Percentiles rank a stretch among this genome's conserved stretches.
phyloP scores from a whole-genome alignment of 139 green algal genomes.

The Chloropicon primus region DNA sequence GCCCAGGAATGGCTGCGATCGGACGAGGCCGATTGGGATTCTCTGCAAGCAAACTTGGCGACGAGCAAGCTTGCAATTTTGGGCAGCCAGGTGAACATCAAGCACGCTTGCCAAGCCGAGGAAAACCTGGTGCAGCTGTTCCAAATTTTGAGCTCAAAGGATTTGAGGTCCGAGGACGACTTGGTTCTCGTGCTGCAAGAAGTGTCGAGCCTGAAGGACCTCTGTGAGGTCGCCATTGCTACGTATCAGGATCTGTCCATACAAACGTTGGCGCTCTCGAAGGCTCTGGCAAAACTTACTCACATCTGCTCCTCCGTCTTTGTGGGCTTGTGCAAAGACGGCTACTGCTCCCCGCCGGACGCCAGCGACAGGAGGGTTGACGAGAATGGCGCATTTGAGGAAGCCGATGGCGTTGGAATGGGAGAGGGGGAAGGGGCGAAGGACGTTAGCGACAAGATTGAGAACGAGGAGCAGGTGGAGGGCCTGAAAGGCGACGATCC shows the following conservation, averaged over 20 bases:
- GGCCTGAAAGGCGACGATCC: constrained; percentile 52
- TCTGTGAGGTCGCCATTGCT: neutral
- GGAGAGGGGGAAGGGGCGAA: constrained; percentile 66
- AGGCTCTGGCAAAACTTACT: neutral
- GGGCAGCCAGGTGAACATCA: neutral
- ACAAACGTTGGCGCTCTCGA: neutral
- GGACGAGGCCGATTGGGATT: neutral
- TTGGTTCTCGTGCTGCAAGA: neutral
- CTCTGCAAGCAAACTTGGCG: neutral
- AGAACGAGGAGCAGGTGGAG: constrained; percentile 90
- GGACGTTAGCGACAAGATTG: constrained; percentile 89
- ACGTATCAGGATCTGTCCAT: neutral
- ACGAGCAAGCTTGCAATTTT: neutral
- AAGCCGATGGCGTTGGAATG: constrained; percentile 66
- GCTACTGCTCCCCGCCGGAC: constrained; percentile 65
- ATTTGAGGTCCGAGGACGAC: neutral
- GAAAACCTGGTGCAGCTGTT: neutral
- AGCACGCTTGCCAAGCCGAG: neutral
- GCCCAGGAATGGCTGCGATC: neutral
- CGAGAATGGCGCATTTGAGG: constrained; percentile 14
- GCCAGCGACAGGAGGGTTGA: constrained; percentile 26
- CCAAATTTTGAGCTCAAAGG: neutral
- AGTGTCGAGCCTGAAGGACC: neutral
- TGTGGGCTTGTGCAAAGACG: constrained; percentile 56
- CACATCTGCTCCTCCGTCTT: constrained; percentile 42